phyloP scores from a whole-genome alignment of 2,329 filamentous ascomycete species.

The Sporothrix curviconia region DNA sequence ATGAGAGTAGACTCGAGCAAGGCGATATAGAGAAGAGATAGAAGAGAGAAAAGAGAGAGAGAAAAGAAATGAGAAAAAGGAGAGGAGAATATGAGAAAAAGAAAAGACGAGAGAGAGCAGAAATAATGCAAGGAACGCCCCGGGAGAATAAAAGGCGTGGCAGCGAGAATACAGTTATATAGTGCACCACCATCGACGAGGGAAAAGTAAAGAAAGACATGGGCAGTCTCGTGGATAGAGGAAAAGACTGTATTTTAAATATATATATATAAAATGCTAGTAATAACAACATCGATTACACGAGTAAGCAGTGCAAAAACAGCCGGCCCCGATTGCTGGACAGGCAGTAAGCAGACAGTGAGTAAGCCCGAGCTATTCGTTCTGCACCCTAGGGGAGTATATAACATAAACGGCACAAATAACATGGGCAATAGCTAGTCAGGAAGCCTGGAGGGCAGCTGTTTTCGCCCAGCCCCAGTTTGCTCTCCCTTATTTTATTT shows the following conservation, averaged over 20 bases:
- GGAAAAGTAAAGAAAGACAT: not conserved
- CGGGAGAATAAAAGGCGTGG: not conserved
- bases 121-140: not conserved
- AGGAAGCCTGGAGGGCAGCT: too few species aligned
- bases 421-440: too few species aligned
- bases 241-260: not conserved
- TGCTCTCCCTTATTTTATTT: too few species aligned
- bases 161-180: not conserved
- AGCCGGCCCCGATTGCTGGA: too few species aligned
- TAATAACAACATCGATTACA: not conserved
- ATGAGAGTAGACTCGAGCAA: not conserved
- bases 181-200: not conserved
- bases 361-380: too few species aligned
- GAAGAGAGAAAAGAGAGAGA: not conserved
- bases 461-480: too few species aligned
- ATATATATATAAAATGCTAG: not conserved
- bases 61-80: not conserved
- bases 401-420: not conserved
- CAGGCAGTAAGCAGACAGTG: not conserved
- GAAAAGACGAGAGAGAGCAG: not conserved
- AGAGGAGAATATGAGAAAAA: not conserved
- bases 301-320: not conserved
- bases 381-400: not conserved
- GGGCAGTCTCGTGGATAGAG: not conserved
- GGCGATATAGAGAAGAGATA: not conserved